Evolutionary conservation across 2,329 filamentous ascomycete genomes (phyloP).

Genomic region (Pyrenophora tritici-repentis): DNA sequence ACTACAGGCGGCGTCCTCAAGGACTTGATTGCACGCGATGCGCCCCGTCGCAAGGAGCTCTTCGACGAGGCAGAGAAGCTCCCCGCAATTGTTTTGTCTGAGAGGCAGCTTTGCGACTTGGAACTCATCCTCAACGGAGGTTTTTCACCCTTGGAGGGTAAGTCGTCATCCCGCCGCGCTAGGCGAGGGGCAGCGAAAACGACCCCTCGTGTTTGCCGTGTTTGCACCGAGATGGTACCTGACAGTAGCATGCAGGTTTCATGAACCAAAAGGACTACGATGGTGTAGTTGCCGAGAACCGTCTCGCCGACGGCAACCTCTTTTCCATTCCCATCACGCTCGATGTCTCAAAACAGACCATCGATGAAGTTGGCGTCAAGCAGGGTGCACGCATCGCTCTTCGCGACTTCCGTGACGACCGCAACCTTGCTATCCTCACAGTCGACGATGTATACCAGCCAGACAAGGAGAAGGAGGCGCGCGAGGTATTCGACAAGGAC

Average conservation of each 20-base stretch:
- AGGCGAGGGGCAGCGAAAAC: constrained; percentile 8
- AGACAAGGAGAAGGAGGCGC: constrained; percentile 93
- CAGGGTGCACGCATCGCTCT: constrained; percentile 82
- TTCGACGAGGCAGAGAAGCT: constrained; percentile 82
- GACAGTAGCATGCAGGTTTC: constrained; percentile 67
- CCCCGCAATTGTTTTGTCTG: constrained; percentile 80
- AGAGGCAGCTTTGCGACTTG: constrained; percentile 96
- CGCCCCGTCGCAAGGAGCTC: constrained; percentile 79
- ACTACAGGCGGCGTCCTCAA: constrained; percentile 83
- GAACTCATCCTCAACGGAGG: constrained; percentile 97
- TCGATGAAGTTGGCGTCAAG: constrained; percentile 77
- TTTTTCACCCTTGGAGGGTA: constrained; percentile 97
- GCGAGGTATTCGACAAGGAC: constrained; percentile 92
- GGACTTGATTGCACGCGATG: constrained; percentile 94
- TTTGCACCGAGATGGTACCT: constrained; percentile 20
- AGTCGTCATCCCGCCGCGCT: constrained; percentile 36
- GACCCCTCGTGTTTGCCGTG: constrained; percentile 37
- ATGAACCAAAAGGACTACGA: constrained; percentile 98
- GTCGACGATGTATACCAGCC: constrained; percentile 95
- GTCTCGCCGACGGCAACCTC: constrained; percentile 84
- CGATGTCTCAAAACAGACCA: constrained; percentile 75
- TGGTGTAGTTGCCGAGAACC: constrained; percentile 85
- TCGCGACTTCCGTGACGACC: constrained; percentile 94
- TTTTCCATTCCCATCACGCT: constrained; percentile 98
- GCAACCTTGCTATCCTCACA: constrained; percentile 92